Base-by-base conservation (phyloP, 164 flowering plant genomes). In the Saururus chinensis region DNA sequence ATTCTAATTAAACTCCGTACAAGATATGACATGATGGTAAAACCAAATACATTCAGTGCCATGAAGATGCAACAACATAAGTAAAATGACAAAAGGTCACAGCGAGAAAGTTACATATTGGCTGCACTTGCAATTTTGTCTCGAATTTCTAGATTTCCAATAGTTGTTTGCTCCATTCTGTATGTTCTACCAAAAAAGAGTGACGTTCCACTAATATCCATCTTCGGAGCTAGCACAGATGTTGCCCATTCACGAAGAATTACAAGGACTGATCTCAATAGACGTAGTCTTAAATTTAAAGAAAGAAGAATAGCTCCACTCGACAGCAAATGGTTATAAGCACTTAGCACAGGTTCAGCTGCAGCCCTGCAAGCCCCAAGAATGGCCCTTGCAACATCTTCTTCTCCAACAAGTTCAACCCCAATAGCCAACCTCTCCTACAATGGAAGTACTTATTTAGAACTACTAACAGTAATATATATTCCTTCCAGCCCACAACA, bases 161-260 rank as follows among this genome's bases (percentile, higher is more conserved):
- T 71, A 26, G 85, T 41, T 14, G 81, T 77, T 70, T 84, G 82
- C 42, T 77, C 84, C 56, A 59, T 24, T 35, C 83, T 77, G 64
- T 79, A 82, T 42, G 84, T 35, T 64, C 89, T 85, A 57, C 84
- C 82, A 53, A 84, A 61, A 63, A 83, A 76, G 26, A 83, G 60
- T 63, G 88, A 84, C 22, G 95, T 85, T 65, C 96, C 95, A 60
- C 78, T 68, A 24, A 92, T 88, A 25, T 93, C 89, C 84, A 89
- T 81, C 68, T 83, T 80, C 60, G 82, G 89, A 25, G 87, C 87
- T 65, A 81, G 73, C 23, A 78, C 71, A 59, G 91, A 81, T 86
- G 89, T 87, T 53, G 92, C 83, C 99, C 97, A 95, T 70, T 95
- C 99, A 59, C 89, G 90, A 56, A 95, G 89, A 37, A 91, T 79